phyloP scores from a whole-genome alignment of 805 yeast species.

The Candida succiphila region DNA sequence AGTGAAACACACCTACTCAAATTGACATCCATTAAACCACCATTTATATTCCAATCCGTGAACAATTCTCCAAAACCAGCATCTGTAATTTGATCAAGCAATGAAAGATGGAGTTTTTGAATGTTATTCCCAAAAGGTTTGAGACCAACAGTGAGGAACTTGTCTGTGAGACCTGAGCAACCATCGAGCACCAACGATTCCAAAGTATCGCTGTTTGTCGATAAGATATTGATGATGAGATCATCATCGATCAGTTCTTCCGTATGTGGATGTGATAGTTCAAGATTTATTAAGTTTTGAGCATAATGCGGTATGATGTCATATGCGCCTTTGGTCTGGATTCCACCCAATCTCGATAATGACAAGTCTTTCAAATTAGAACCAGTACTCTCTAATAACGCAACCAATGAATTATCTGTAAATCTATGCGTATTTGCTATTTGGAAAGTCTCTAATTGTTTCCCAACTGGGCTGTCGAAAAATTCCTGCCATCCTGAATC shows the following conservation, averaged over 20 bases:
- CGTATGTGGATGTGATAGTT: slow-evolving; percentile 56
- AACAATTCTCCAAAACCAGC: slow-evolving; percentile 57
- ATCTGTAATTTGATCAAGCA: slow-evolving; percentile 57
- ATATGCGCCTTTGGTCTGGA: slow-evolving; percentile 46
- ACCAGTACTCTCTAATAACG: slow-evolving; percentile 56
- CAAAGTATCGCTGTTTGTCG: slow-evolving; percentile 53
- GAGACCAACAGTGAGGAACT: slow-evolving; percentile 44
- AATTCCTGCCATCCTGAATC: slow-evolving; percentile 70
- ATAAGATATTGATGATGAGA: slow-evolving; percentile 47
- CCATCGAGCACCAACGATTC: slow-evolving; percentile 57
- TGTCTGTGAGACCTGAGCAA: slow-evolving; percentile 64
- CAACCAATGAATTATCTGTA: slow-evolving; percentile 50
- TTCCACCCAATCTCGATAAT: slow-evolving; percentile 64
- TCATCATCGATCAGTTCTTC: slow-evolving; percentile 66
- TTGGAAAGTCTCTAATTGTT: slow-evolving; percentile 46
- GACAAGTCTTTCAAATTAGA: slow-evolving; percentile 43
- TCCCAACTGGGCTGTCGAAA: slow-evolving; percentile 44
- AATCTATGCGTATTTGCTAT: slow-evolving; percentile 80
- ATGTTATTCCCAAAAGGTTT: slow-evolving; percentile 47
- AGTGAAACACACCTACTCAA: slow-evolving; percentile 58
- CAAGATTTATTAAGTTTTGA: slow-evolving; percentile 43
- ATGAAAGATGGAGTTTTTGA: slow-evolving; percentile 46
- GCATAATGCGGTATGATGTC: slow-evolving; percentile 59
- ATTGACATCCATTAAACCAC: slow-evolving; percentile 51
- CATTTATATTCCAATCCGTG: slow-evolving; percentile 41